Evolutionary conservation across 164 flowering plant species (phyloP), one percentile per base, ranked within the genome.

Genomic region (Echeveria elegans): DNA sequence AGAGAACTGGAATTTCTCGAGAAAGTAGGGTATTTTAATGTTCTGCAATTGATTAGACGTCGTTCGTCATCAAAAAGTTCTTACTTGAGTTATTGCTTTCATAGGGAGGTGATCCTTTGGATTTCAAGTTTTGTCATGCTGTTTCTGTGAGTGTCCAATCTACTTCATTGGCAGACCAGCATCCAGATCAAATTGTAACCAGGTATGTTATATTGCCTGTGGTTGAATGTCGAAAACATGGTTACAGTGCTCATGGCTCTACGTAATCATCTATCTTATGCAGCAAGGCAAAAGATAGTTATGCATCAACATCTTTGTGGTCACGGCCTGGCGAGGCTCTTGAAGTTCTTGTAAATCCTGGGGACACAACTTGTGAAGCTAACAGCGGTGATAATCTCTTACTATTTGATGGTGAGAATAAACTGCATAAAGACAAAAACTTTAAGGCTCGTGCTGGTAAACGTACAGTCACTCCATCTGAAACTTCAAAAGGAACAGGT

Each of bases 51-150:
- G 15, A n/a, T 30, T 26, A 41, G 16, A 56, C n/a, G 4, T 3
- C 1, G 31, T 8, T 26, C 19, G 23, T n/a, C 32, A 52, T 21
- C 37, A 24, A 21, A 38, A 7, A 38, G 52, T 36, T 4, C 10
- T 23, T 14, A 64, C 32, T 31, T 23, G 68, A 26, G 26, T 38
- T 37, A 72, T 32, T 64, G 45, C 66, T 5, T 63, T 23, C 63
- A n/a, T 80, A 95, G 99, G 99, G 99, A 70, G 98, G 99, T 21
- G 82, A 95, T 79, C 99, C 98, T 5, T 83, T 95, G 79, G 98
- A 95, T 70, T 92, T 90, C 62, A 88, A 83, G 74, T 71, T 82
- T 68, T 91, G 87, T 36, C 77, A 77, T 77, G 83, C 85, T 53
- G 79, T 86, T 70, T 84, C 98, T 40, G 72, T 81, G 34, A 92